A percentile compares a stretch with the other conserved stretches of the same genome.
Evolutionary conservation across 2,329 filamentous ascomycete species (phyloP).

Genomic region (Penicillium brasilianum): DNA sequence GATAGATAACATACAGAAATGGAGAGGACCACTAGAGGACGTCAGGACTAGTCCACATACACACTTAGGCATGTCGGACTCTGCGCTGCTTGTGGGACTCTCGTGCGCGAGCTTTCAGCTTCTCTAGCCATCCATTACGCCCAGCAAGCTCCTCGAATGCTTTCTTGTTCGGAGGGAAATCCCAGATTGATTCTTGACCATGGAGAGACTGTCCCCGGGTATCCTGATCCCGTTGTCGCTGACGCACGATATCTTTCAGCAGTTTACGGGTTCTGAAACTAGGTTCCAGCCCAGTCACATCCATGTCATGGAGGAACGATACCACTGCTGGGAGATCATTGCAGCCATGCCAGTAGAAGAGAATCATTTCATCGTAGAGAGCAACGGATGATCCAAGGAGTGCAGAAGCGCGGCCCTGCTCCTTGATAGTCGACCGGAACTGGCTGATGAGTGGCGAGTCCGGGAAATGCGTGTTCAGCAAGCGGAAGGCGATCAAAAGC

Average conservation of each 20-base stretch:
- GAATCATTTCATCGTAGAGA: slow-evolving; percentile 53
- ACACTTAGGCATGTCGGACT: background rate
- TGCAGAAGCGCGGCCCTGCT: slow-evolving; percentile 48
- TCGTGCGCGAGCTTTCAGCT: slow-evolving; percentile 3
- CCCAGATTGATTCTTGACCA: slow-evolving; percentile 37
- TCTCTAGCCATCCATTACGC: slow-evolving; percentile 35
- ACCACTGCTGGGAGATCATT: slow-evolving; percentile 48
- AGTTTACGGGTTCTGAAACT: slow-evolving; percentile 41
- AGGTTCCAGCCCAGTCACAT: slow-evolving; percentile 47
- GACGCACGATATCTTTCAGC: slow-evolving; percentile 37
- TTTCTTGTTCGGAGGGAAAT: slow-evolving; percentile 38
- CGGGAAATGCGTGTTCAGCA: slow-evolving; percentile 48
- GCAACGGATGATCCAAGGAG: slow-evolving; percentile 49
- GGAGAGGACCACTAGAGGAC: background rate
- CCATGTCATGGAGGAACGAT: slow-evolving; percentile 50
- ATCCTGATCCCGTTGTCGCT: slow-evolving; percentile 32
- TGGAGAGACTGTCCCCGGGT: slow-evolving; percentile 8
- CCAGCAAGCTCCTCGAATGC: slow-evolving; percentile 36
- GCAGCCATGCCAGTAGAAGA: slow-evolving; percentile 49
- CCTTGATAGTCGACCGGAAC: slow-evolving; percentile 48
- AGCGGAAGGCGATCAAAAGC: slow-evolving; percentile 47
- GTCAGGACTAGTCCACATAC: too few relatives aligned
- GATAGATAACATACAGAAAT: background rate
- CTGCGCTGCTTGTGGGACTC: background rate
- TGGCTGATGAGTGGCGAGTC: slow-evolving; percentile 47